phyloP scores from a whole-genome alignment of 257 asterid genomes.

The Mitragyna speciosa region DNA sequence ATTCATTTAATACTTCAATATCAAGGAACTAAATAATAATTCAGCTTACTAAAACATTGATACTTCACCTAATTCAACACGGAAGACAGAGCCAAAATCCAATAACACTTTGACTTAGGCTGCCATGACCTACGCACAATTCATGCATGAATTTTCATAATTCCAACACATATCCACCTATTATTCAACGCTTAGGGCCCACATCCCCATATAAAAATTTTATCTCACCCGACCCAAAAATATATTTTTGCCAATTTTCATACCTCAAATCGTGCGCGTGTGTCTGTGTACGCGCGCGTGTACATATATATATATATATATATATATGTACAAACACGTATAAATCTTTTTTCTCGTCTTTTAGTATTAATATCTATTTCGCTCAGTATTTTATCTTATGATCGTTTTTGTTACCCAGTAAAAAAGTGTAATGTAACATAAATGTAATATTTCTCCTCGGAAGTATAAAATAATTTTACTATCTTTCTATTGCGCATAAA shows the following conservation, averaged over 20 bases:
- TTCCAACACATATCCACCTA: not conserved
- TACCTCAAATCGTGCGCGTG: too few species aligned
- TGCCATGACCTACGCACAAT: not conserved
- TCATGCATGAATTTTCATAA: not conserved
- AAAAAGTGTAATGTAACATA: too few species aligned
- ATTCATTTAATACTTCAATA: not conserved
- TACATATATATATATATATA: too few species aligned
- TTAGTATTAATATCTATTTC: too few species aligned
- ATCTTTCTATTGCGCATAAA: too few species aligned
- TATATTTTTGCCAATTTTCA: not conserved
- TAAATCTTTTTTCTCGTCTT: too few species aligned
- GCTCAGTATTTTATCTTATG: too few species aligned
- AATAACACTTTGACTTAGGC: slow-evolving; percentile 7
- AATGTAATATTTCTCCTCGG: too few species aligned
- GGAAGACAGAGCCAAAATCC: not conserved
- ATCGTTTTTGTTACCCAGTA: too few species aligned
- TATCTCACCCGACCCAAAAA: not conserved
- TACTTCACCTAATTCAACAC: slow-evolving; percentile 1
- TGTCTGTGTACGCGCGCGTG: too few species aligned
- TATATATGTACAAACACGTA: too few species aligned
- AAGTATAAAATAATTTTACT: too few species aligned
- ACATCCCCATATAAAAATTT: not conserved
- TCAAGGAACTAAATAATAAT: not conserved
- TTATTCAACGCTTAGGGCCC: not conserved
- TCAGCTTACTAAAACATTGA: not conserved